These are phyloP conservation scores for Aureobasidium sp. DNA, from an alignment of 2,329 filamentous ascomycete genomes.

Conservation along the genomic window DNA sequence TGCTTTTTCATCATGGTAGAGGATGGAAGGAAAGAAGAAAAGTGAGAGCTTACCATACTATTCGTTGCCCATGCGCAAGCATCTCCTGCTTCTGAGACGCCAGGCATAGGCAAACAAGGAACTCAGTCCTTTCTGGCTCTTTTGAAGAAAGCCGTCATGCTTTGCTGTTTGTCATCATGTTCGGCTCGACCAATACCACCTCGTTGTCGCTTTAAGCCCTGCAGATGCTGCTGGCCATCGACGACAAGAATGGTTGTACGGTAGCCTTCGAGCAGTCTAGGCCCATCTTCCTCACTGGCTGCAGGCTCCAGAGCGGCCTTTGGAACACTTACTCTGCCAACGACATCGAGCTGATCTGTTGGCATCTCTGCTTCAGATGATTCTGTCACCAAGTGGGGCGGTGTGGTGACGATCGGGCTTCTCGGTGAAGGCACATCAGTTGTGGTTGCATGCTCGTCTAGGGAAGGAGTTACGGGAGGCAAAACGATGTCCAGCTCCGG, in stretches of 20 bases:
- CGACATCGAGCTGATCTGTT: background rate
- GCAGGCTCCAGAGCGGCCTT: background rate
- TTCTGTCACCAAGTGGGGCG: background rate
- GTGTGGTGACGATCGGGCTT: background rate
- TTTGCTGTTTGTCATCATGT: constrained; percentile 69
- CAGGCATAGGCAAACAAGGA: background rate
- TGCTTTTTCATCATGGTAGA: constrained; percentile 47
- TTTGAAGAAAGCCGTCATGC: constrained; percentile 71
- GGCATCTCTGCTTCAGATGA: background rate
- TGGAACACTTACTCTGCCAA: constrained; percentile 9
- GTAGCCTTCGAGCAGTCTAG: constrained; percentile 31
- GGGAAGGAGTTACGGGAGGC: background rate
- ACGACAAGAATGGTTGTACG: constrained; percentile 51
- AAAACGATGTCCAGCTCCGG: background rate
- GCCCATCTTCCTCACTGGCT: background rate
- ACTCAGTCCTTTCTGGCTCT: constrained; percentile 40
- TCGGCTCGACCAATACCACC: constrained; percentile 74
- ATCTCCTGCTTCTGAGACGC: background rate
- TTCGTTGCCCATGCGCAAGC: background rate
- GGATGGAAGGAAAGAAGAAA: constrained; percentile 17
- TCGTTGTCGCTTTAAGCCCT: constrained; percentile 67
- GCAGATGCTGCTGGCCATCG: constrained; percentile 66
- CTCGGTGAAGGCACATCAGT: background rate
- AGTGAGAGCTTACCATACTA: constrained; percentile 23
- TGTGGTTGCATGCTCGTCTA: background rate